Conservation (phyloP, 768 basidiomycete species). For the Goffeauzyma gilvescens region DNA sequence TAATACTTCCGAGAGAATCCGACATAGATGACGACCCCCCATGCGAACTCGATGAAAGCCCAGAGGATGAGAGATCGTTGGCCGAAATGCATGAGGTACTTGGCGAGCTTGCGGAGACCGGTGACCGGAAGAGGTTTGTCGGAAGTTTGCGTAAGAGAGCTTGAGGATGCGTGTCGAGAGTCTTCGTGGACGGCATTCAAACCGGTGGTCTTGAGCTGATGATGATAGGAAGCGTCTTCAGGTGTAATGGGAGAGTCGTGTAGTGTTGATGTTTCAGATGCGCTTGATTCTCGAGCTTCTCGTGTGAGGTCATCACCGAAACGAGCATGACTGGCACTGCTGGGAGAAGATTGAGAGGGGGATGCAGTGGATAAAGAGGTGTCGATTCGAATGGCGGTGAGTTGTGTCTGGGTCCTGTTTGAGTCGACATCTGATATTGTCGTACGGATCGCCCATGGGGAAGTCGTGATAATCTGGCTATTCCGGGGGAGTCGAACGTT, state of each 20-base stretch:
- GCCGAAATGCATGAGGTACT: constrained; percentile 23
- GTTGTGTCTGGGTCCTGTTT: too few species aligned
- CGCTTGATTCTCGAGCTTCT: neutral
- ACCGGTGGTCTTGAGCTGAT: neutral
- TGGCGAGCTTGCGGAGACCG: constrained; percentile 2
- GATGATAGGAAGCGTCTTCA: neutral
- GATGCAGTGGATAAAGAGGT: neutral
- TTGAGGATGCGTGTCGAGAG: neutral
- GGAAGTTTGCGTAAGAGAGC: neutral
- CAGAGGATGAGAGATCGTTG: constrained; percentile 53
- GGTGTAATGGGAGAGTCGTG: neutral
- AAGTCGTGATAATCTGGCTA: too few species aligned
- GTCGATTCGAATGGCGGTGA: neutral
- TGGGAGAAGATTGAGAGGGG: too few species aligned
- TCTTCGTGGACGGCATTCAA: neutral
- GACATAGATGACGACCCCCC: constrained; percentile 62
- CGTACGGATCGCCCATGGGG: too few species aligned
- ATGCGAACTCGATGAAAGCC: constrained; percentile 46
- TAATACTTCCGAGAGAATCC: constrained; percentile 67
- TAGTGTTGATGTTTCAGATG: constrained; percentile 1
- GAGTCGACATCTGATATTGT: too few species aligned
- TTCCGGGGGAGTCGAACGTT: too few species aligned
- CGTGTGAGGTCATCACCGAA: too few species aligned
- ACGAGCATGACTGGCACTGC: too few species aligned
- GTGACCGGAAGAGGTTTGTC: neutral